Evolutionary conservation across 1,284 basidiomycete species (phyloP), one percentile per base, ranked within the genome.

Genomic region (Fomitopsis palustris): DNA sequence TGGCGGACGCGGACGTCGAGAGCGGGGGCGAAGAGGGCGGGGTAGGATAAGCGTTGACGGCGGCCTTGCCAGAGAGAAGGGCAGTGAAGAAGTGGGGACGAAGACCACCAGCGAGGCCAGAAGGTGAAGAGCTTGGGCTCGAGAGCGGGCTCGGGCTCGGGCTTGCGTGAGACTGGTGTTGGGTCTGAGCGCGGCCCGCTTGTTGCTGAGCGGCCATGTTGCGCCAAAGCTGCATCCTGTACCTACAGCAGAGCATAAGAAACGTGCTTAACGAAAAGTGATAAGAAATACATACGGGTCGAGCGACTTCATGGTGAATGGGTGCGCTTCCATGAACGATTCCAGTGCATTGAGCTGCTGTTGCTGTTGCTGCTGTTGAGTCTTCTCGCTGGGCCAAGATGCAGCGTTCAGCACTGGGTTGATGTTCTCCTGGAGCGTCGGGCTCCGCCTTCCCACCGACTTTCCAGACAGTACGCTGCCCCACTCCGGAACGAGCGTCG

Each of bases 181-280:
- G 67, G 39, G 64, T 78, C 73, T 69, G 68, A 29, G 65, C 51
- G 17, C 67, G 65, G 56, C 66, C 62, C 19, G 64, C 63, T 53
- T 69, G 67, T 57, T 72, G 75, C 64, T 73, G 71, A 5, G 45
- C 45, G 0, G 90, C 90, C 82, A 95, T 89, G 73, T 88, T 85
- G 38, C 85, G 84, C 93, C 92, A 95, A 1, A 95, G 79, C 66
- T 95, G 93, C 88, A 93, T 92, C 37, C 93, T 83, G 67, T 88
- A 84, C 12, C 82, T 84, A 60, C 49, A 61, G 23, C 47, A 51
- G 23, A 54, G 23, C 53, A 51, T 57, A 25, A 54, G 59, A 60
- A 57, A 53, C 58, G 45, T 37, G 39, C 14, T 43, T 16, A 8
- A 60, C 1, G 12, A 12, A 16, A 25, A 19, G 43, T 25, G 19